Percentiles rank a stretch among this genome's conserved stretches.
These are phyloP conservation scores for Clonostachys sp. DNA, from an alignment of 2,329 filamentous ascomycete species.

Conservation along the genomic window DNA sequence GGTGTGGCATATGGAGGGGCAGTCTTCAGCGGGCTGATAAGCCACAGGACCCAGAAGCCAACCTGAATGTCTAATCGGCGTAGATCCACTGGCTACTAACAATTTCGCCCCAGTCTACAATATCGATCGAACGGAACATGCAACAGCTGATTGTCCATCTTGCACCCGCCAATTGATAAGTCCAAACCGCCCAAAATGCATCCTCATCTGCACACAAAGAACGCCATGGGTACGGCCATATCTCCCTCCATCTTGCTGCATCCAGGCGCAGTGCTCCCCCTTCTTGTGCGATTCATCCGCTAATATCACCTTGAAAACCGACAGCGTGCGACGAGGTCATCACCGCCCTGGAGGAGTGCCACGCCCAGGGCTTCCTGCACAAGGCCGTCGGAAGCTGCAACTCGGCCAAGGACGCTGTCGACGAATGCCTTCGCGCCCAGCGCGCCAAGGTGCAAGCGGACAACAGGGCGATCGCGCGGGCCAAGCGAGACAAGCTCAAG, in stretches of 20 bases:
- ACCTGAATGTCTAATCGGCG: too few species aligned
- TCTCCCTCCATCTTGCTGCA: not conserved
- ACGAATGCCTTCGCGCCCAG: slow-evolving; percentile 77
- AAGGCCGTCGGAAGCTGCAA: slow-evolving; percentile 91
- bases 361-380: slow-evolving; percentile 86
- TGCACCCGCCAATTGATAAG: slow-evolving; percentile 1
- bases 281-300: not conserved
- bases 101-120: too few species aligned
- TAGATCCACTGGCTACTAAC: too few species aligned
- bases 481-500: slow-evolving; percentile 69
- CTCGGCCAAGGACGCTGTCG: slow-evolving; percentile 76
- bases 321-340: slow-evolving; percentile 93
- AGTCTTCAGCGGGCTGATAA: too few species aligned
- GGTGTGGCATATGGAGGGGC: too few species aligned
- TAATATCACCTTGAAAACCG: slow-evolving; percentile 3
- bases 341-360: slow-evolving; percentile 90
- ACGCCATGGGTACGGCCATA: slow-evolving; percentile 67
- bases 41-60: too few species aligned
- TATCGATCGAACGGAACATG: too few species aligned
- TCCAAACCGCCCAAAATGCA: slow-evolving; percentile 62
- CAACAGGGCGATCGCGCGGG: slow-evolving; percentile 66
- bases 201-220: slow-evolving; percentile 92
- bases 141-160: slow-evolving; percentile 10
- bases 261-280: not conserved
- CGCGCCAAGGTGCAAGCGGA: slow-evolving; percentile 70